phyloP scores from a whole-genome alignment of 176 grass and related monocot genomes.

The Lolium perenne region DNA sequence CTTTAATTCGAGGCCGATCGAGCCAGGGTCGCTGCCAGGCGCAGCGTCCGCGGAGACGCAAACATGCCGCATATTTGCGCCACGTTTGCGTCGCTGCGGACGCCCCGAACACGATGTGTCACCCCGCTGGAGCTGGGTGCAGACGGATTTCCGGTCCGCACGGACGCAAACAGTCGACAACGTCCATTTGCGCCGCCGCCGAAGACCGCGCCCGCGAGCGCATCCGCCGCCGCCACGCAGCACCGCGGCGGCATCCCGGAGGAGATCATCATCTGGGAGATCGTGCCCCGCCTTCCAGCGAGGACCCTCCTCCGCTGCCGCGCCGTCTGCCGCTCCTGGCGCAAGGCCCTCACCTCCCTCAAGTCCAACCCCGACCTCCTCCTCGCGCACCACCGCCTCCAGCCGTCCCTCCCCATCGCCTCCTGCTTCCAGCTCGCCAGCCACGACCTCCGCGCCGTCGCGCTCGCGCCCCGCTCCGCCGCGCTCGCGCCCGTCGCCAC shows the following conservation, averaged over 20 bases:
- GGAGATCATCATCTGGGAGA: slow-evolving; percentile 16
- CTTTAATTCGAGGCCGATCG: too few species aligned
- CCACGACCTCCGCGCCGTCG: background rate
- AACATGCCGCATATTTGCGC: too few species aligned
- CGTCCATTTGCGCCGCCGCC: background rate
- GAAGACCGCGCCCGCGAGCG: background rate
- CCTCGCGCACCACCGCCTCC: background rate
- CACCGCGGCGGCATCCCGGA: background rate
- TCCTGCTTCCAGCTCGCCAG: background rate
- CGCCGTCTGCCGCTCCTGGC: slow-evolving; percentile 3
- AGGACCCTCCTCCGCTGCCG: background rate
- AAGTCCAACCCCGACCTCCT: background rate
- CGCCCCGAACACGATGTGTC: too few species aligned
- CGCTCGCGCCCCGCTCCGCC: background rate
- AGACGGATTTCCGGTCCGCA: too few species aligned
- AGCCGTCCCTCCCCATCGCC: background rate
- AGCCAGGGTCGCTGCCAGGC: too few species aligned
- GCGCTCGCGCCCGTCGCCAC: background rate
- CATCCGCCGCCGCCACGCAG: background rate
- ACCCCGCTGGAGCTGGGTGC: too few species aligned
- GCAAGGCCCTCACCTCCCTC: background rate
- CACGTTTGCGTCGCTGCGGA: too few species aligned
- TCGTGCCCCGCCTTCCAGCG: background rate
- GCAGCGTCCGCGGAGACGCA: too few species aligned
- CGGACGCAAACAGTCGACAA: too few species aligned